Percentiles rank a stretch among this genome's conserved stretches.
Evolutionary conservation across 2,329 filamentous ascomycete species (phyloP).

Genomic region (Tolypocladium guangdongense): DNA sequence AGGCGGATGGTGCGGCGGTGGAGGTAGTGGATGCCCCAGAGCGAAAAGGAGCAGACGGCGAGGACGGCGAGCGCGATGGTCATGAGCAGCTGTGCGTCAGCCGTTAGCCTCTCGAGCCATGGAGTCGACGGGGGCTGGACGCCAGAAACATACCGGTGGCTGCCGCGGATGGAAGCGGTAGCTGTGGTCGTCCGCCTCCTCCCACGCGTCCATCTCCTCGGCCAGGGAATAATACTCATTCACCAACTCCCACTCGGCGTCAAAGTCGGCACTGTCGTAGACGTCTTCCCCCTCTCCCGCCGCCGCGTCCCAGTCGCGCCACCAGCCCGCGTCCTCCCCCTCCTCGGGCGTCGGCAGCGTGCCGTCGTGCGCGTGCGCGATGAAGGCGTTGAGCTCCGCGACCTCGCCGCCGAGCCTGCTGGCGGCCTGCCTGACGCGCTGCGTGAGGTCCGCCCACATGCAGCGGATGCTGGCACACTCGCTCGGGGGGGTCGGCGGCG

Average conservation of each 20-base stretch:
- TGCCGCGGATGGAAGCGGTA: not conserved
- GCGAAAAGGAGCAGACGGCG: slow-evolving; percentile 13
- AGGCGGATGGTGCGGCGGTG: slow-evolving; percentile 10
- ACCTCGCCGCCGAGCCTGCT: slow-evolving; percentile 9
- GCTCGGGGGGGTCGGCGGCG: slow-evolving; percentile 5
- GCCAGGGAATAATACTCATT: not conserved
- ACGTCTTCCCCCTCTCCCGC: not conserved
- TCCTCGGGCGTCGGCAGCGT: not conserved
- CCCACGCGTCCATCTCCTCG: not conserved
- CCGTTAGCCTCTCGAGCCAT: not conserved
- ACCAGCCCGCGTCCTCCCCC: not conserved
- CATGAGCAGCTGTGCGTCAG: slow-evolving; percentile 6
- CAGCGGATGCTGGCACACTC: slow-evolving; percentile 20
- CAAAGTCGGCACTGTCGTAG: not conserved
- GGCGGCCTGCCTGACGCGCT: slow-evolving; percentile 23
- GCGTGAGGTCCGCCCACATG: slow-evolving; percentile 26
- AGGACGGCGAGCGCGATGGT: slow-evolving; percentile 13
- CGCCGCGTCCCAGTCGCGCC: not conserved
- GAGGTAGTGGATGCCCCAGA: slow-evolving; percentile 12
- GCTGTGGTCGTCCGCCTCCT: not conserved
- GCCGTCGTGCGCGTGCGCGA: not conserved
- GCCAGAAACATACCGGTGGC: slow-evolving; percentile 1
- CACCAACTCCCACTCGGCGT: not conserved
- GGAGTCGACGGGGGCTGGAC: no score
- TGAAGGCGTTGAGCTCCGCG: slow-evolving; percentile 1